phyloP scores from a whole-genome alignment of 2,329 filamentous ascomycete genomes.

The Cytospora paraplurivora region DNA sequence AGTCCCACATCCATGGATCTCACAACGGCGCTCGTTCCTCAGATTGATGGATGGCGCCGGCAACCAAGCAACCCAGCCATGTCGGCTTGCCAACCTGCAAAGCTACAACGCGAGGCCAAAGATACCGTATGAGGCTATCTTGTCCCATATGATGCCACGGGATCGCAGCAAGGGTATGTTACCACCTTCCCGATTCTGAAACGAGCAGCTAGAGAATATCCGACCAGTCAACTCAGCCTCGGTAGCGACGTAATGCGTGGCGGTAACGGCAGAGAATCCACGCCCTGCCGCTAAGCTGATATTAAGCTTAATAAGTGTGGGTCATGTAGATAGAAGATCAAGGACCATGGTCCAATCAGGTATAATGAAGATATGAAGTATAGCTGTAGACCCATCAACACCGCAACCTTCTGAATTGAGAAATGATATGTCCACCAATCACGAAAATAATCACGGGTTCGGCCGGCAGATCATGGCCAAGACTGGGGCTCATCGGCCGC shows the following conservation, averaged over 20 bases:
- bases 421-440: conserved; percentile 11
- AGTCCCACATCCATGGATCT: background rate
- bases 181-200: conserved; percentile 23
- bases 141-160: conserved; percentile 15
- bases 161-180: background rate
- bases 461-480: conserved; percentile 15
- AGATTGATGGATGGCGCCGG: background rate
- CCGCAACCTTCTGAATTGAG: background rate
- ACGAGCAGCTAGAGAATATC: background rate
- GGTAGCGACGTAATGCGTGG: background rate
- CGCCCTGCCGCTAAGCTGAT: conserved; percentile 7
- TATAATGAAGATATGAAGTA: conserved; percentile 10
- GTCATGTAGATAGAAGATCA: conserved; percentile 8
- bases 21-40: background rate
- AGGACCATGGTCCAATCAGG: conserved; percentile 6
- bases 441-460: background rate
- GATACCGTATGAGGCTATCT: conserved; percentile 17
- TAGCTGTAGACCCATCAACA: background rate
- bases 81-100: background rate
- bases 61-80: background rate
- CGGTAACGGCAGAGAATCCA: conserved; percentile 1
- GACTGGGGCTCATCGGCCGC: conserved; percentile 8
- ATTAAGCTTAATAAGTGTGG: conserved; percentile 19
- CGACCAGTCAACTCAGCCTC: background rate
- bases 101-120: conserved; percentile 9